phyloP scores from a whole-genome alignment of 768 basidiomycete genomes.

The Calvatia gigantea region DNA sequence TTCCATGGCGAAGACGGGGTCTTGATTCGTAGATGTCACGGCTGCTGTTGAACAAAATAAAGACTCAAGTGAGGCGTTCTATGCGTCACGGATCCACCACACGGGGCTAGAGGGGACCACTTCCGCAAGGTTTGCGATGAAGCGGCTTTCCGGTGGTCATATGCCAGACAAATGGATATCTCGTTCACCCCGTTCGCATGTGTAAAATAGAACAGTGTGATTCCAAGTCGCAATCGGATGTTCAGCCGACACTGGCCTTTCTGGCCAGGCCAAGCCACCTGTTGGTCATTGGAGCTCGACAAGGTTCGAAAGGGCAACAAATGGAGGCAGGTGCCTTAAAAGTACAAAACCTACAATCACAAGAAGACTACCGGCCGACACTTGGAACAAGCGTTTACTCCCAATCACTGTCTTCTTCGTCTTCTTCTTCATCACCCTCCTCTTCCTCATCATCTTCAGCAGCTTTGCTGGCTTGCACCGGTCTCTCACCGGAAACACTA shows the following conservation, averaged over 20 bases:
- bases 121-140: too few species aligned
- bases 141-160: background rate
- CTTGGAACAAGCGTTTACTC: slow-evolving; percentile 35
- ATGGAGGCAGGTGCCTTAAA: background rate
- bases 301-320: too few species aligned
- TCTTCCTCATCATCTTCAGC: slow-evolving; percentile 26
- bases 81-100: too few species aligned
- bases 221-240: too few species aligned
- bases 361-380: background rate
- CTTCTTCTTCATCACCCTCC: background rate
- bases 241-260: too few species aligned
- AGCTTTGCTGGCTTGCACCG: slow-evolving; percentile 20
- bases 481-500: slow-evolving; percentile 38
- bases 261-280: too few species aligned
- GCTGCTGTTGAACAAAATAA: too few species aligned
- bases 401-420: slow-evolving; percentile 61
- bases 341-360: background rate
- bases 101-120: too few species aligned
- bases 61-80: too few species aligned
- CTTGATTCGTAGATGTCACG: too few species aligned
- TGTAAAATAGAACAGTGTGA: background rate
- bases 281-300: too few species aligned
- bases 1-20: too few species aligned
- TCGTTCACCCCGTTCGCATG: background rate
- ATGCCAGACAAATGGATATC: background rate